phyloP scores from a whole-genome alignment of 2,329 filamentous ascomycete species.

The Alternaria longipes region DNA sequence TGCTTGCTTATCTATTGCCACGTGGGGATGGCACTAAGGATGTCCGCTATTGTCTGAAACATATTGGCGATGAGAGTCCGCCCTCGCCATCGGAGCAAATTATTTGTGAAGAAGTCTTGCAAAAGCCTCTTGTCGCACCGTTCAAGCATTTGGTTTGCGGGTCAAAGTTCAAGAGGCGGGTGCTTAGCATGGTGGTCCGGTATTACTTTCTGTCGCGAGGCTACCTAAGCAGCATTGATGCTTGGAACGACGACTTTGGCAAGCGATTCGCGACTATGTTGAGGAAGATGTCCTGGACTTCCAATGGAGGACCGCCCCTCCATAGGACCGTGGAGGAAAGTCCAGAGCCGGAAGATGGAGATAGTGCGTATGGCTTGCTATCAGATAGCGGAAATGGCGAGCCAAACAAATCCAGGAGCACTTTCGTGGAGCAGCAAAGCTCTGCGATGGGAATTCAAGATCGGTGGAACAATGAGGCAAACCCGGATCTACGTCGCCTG shows the following conservation, averaged over 20 bases:
- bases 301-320: not conserved
- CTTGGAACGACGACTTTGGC: conserved; percentile 10
- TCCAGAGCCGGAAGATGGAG: conserved; percentile 14
- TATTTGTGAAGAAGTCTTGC: conserved; percentile 10
- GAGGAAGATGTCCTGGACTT: conserved; percentile 1
- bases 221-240: conserved; percentile 2
- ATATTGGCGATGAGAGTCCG: not conserved
- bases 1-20: conserved; percentile 16
- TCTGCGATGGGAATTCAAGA: not conserved
- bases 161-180: conserved; percentile 9
- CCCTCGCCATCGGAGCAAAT: not conserved
- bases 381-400: conserved; percentile 1
- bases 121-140: conserved; percentile 13
- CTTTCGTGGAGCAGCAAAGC: not conserved
- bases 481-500: conserved; percentile 10
- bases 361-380: conserved; percentile 7
- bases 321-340: conserved; percentile 13
- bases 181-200: conserved; percentile 17
- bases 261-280: conserved; percentile 8
- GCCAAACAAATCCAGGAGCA: not conserved
- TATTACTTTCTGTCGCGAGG: conserved; percentile 19
- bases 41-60: conserved; percentile 12
- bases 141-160: conserved; percentile 14
- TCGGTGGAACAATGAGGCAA: not conserved
- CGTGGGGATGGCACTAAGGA: conserved; percentile 15